Evolutionary conservation across 805 yeast species (phyloP), one percentile per base, ranked within the genome.

Genomic region (Citeromyces matritensis): DNA sequence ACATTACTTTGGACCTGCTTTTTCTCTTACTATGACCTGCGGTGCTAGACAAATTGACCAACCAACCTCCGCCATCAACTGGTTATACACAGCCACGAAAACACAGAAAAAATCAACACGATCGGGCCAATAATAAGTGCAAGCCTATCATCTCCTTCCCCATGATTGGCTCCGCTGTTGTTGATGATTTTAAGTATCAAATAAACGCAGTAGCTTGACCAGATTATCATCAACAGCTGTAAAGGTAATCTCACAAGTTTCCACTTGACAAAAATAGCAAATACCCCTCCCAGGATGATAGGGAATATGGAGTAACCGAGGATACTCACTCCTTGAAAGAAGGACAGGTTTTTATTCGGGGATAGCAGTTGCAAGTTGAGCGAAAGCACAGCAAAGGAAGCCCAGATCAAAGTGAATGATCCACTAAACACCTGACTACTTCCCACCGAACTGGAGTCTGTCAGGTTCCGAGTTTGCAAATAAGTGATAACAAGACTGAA

Each of bases 241-340:
- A 68, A 33, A 0, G 51, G 39, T 19, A 68, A 41, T 34, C 74
- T 49, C 3, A 69, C 32, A 8, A 59, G 35, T 39, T 58, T 61
- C 60, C 62, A 61, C 15, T 49, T 45, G 26, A 69, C 39, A 5
- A 66, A 46, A 3, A 66, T 52, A 30, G 70, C 57, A 11, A 63
- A 30, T 7, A 68, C 30, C 4, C 63, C 68, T 3, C 75, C 74
- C 6, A 63, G 38, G 2, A 63, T 57, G 17, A 69, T 56, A 2
- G 77, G 77, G 43, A 69, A 69, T 49, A 67, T 48, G 15, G 71
- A 59, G 48, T 70, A 70, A 2, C 74, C 70, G 9, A 68, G 52
- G 17, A 73, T 70, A 45, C 71, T 62, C 21, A 70, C 53, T 31
- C 75, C 69, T 26, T 69, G 68, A 55, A 69, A 57, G 34, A 69